Percentiles rank a stretch among this genome's conserved stretches.
phyloP scores from a whole-genome alignment of 495 filamentous ascomycete species.

The Aspergillus mulundensis region DNA sequence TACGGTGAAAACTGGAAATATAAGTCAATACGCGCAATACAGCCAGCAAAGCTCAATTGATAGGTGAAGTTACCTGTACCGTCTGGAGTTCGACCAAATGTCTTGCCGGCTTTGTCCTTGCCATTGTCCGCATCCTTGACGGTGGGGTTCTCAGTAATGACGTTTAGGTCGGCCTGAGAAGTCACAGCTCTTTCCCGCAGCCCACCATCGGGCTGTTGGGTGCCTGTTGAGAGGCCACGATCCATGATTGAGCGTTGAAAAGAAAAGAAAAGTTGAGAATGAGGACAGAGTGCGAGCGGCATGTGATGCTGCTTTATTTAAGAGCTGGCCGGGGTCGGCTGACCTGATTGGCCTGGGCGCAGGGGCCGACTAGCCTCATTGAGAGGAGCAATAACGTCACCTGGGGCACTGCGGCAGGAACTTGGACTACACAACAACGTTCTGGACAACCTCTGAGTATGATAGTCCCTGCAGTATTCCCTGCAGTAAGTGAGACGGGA shows the following conservation, averaged over 20 bases:
- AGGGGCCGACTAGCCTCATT: conserved; percentile 9
- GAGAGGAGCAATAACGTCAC: conserved; percentile 7
- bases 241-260: conserved; percentile 31
- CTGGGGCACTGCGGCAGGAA: neutral
- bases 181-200: conserved; percentile 44
- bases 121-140: conserved; percentile 34
- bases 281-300: conserved; percentile 17
- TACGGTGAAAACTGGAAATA: conserved; percentile 77
- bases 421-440: neutral
- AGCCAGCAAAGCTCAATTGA: too few species aligned
- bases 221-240: conserved; percentile 43
- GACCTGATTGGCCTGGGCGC: conserved; percentile 20
- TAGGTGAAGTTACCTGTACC: conserved; percentile 89
- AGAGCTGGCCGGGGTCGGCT: conserved; percentile 7
- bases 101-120: conserved; percentile 52
- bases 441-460: neutral
- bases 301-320: conserved; percentile 17
- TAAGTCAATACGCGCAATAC: neutral
- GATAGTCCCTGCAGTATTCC: neutral
- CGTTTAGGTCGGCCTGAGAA: conserved; percentile 32
- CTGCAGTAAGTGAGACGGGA: too few species aligned
- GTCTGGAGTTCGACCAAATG: conserved; percentile 87
- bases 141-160: conserved; percentile 31
- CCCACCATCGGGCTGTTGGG: conserved; percentile 34
- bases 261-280: conserved; percentile 14